Conservation (phyloP, 805 yeast species). For the Yarrowia bubula region DNA sequence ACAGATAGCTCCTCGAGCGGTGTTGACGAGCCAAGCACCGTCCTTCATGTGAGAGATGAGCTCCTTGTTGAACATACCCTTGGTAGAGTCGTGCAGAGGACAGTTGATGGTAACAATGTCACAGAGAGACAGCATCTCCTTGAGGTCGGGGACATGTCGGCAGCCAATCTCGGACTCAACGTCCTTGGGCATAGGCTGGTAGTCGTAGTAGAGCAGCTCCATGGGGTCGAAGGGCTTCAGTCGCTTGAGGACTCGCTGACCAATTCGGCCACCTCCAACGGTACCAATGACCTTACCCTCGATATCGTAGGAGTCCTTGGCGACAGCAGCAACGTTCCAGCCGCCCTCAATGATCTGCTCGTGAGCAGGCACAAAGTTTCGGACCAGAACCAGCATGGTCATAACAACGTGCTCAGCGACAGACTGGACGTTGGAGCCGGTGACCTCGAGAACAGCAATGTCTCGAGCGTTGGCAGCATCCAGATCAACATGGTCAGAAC, state of each 20-base stretch:
- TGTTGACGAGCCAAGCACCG: constrained; percentile 54
- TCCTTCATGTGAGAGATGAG: constrained; percentile 43
- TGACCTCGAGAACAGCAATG: constrained; percentile 54
- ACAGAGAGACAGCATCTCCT: constrained; percentile 10
- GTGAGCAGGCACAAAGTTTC: constrained; percentile 49
- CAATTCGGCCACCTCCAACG: constrained; percentile 64
- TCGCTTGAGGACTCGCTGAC: constrained; percentile 54
- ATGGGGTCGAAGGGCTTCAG: constrained; percentile 50
- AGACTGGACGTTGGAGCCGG: constrained; percentile 52
- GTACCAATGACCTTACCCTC: constrained; percentile 54
- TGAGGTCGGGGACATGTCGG: constrained; percentile 44
- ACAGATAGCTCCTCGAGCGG: constrained; percentile 63
- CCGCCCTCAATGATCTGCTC: constrained; percentile 45
- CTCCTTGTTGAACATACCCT: constrained; percentile 21
- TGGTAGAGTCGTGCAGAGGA: constrained; percentile 25
- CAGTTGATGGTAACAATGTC: constrained; percentile 22
- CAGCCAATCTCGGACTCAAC: constrained; percentile 50
- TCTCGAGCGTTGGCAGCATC: constrained; percentile 43
- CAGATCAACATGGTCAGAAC: constrained; percentile 54
- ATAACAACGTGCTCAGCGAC: constrained; percentile 60
- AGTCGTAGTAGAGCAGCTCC: constrained; percentile 53
- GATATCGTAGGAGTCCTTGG: constrained; percentile 45
- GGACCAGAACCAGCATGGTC: constrained; percentile 50
- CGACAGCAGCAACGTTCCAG: constrained; percentile 49
- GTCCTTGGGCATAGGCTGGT: constrained; percentile 42